Evolutionary conservation across 2,329 filamentous ascomycete genomes (phyloP), one percentile per base, ranked within the genome.

Genomic region (Colletotrichum karsti): DNA sequence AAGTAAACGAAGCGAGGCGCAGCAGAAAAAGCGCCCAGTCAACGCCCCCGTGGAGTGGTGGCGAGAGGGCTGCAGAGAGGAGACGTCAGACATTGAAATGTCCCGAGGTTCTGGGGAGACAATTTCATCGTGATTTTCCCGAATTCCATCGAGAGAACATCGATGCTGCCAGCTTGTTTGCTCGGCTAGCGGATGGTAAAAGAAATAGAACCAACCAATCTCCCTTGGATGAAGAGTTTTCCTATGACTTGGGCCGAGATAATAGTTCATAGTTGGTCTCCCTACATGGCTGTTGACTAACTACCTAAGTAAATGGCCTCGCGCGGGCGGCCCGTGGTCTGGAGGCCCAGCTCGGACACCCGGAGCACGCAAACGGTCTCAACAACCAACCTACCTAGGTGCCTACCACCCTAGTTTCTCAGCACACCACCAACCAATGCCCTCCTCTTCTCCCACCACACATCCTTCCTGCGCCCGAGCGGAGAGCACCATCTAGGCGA

Each of bases 321-420:
- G 57, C 33, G 56, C 56, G 56, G 56, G 57, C 57, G 57, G 41
- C 57, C 57, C 42, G 42, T 51, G 46, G 44, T 41, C 33, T 50
- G 46, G 46, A 60, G 57, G 46, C 15, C 42, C 13, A 28, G 57
- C 57, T 59, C 55, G 55, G 55, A 59, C 41, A 37, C 13, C 51
- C 37, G 24, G 51, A 13, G 33, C 24, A 18, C 13, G 24, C 46
- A 28, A 50, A 50, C 26, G 10, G n/a, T 51, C 26, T 33, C n/a
- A 51, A 18, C 26, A 51, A 51, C 46, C 24, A 51, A 51, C 26
- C 24, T 33, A 51, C 46, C 46, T n/a, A n/a, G n/a, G n/a, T n/a
- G 15, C 50, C 50, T 35, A 53, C 28, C 28, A 28, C 53, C 53
- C 13, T 35, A 54, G 50, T 41, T 41, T 9, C 53, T 39, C 22